Percentiles rank a stretch among this genome's conserved stretches.
Conservation (phyloP, 179 eudicot genomes). For the Patellifolia procumbens region DNA sequence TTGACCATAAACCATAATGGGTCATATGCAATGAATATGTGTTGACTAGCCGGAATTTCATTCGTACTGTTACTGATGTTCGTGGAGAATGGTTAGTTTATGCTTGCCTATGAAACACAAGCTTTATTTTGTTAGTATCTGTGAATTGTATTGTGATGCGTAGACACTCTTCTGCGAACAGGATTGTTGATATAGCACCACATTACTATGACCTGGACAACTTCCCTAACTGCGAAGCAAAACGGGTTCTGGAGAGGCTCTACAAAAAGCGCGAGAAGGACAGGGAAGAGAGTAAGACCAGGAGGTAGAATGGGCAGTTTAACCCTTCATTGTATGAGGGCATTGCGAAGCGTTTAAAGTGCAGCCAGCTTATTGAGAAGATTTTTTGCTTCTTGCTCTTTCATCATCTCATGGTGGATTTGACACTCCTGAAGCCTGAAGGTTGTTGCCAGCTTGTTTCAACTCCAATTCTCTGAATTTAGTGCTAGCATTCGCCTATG, state of each 20-base stretch:
- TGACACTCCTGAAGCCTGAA: background rate
- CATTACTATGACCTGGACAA: constrained; percentile 83
- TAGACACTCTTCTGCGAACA: constrained; percentile 30
- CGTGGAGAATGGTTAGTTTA: constrained; percentile 90
- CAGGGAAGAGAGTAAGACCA: constrained; percentile 57
- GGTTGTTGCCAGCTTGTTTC: background rate
- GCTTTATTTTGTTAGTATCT: constrained; percentile 4
- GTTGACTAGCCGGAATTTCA: constrained; percentile 83
- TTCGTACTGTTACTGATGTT: constrained; percentile 88
- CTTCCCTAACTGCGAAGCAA: constrained; percentile 92
- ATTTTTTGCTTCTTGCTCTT: background rate
- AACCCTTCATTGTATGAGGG: background rate
- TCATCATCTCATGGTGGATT: background rate
- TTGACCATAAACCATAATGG: constrained; percentile 99
- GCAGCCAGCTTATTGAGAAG: background rate
- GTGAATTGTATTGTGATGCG: background rate
- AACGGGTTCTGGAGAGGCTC: constrained; percentile 71
- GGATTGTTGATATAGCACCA: constrained; percentile 89
- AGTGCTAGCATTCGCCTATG: constrained; percentile 6
- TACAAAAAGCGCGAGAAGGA: constrained; percentile 76
- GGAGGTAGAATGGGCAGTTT: constrained; percentile 20
- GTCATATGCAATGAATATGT: constrained; percentile 95
- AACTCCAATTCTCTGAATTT: background rate
- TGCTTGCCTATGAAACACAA: background rate
- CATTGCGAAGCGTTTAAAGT: background rate